Conservation (phyloP, 202 grass and related monocot species). For the Elaeis oleifera region DNA sequence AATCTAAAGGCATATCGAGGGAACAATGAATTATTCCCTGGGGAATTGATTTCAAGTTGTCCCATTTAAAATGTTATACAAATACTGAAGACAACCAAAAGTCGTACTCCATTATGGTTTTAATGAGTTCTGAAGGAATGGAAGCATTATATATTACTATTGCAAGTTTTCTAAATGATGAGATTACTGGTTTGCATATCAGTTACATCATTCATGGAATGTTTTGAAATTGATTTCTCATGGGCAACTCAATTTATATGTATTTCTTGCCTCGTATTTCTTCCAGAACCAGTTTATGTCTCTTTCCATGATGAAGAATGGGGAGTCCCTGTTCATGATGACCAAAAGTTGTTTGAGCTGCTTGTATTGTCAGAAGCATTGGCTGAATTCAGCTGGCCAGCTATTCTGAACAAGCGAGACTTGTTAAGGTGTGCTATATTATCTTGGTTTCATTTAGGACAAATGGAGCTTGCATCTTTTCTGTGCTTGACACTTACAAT, state of each 20-base stretch:
- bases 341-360: slow-evolving; percentile 61
- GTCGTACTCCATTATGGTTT: too few relatives aligned
- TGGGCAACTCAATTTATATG: background rate
- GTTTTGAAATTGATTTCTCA: too few relatives aligned
- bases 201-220: too few relatives aligned
- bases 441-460: background rate
- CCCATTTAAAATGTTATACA: too few relatives aligned
- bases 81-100: too few relatives aligned
- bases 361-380: slow-evolving; percentile 58
- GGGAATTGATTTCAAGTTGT: too few relatives aligned
- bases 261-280: background rate
- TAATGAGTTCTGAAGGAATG: too few relatives aligned
- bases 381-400: slow-evolving; percentile 57
- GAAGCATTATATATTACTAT: too few relatives aligned
- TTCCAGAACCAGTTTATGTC: slow-evolving; percentile 41
- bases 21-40: too few relatives aligned
- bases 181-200: too few relatives aligned
- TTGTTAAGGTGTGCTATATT: slow-evolving; percentile 28
- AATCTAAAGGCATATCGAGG: too few relatives aligned
- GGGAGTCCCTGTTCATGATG: slow-evolving; percentile 57
- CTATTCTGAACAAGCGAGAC: slow-evolving; percentile 59
- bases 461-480: background rate
- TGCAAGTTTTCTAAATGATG: too few relatives aligned
- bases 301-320: slow-evolving; percentile 77
- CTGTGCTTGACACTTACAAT: background rate